These are phyloP conservation scores for Jatropha curcas DNA, from an alignment of 345 rosid genomes.

Conservation along the genomic window DNA sequence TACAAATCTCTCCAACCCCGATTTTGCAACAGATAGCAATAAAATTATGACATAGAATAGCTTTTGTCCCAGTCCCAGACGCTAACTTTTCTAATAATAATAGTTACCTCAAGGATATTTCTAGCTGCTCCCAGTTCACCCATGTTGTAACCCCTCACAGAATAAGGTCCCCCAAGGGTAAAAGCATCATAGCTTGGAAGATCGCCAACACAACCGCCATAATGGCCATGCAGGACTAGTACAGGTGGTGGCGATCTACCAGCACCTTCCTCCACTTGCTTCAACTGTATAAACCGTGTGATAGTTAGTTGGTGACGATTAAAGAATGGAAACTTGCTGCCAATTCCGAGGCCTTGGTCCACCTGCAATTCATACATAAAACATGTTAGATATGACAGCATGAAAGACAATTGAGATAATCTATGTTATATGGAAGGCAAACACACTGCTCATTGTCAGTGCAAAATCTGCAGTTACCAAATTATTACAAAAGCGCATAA, in stretches of 20 bases:
- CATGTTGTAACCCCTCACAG: constrained; percentile 99
- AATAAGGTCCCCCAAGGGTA: constrained; percentile 97
- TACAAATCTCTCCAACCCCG: background rate
- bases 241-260: constrained; percentile 86
- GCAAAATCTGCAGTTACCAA: constrained; percentile 1
- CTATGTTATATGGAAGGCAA: background rate
- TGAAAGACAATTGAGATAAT: background rate
- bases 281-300: constrained; percentile 83
- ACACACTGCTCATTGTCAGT: background rate
- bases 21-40: background rate
- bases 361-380: constrained; percentile 50
- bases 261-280: constrained; percentile 82
- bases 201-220: constrained; percentile 98
- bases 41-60: constrained; percentile 5
- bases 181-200: constrained; percentile 98
- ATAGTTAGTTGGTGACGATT: constrained; percentile 91
- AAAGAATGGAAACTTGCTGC: constrained; percentile 93
- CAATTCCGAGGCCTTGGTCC: constrained; percentile 97
- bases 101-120: constrained; percentile 60
- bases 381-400: background rate
- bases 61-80: background rate
- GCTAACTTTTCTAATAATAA: background rate
- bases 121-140: constrained; percentile 78
- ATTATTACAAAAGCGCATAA: background rate
- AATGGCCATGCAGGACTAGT: constrained; percentile 93